Evolutionary conservation across 2,329 filamentous ascomycete genomes (phyloP).

Genomic region (Scedosporium aurantiacum): DNA sequence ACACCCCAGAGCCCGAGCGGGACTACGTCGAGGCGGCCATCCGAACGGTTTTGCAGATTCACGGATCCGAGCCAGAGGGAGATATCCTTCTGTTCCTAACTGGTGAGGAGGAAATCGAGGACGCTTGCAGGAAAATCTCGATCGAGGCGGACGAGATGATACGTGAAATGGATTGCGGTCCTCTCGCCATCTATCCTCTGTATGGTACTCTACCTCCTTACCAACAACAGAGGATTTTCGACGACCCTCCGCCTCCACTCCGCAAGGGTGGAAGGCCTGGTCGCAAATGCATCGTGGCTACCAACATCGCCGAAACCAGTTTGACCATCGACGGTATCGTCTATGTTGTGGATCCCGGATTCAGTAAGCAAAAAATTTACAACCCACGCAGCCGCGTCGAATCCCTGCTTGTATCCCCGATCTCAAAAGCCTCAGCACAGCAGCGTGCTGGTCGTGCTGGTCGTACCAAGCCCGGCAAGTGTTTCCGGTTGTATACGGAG

Average conservation of each 20-base stretch:
- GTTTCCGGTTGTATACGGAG: conserved; percentile 94
- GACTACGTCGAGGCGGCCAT: conserved; percentile 96
- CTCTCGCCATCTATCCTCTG: conserved; percentile 80
- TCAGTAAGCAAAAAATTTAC: conserved; percentile 99
- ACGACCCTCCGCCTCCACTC: conserved; percentile 65
- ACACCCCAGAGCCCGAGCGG: conserved; percentile 88
- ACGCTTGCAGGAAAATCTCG: conserved; percentile 82
- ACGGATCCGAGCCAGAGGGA: conserved; percentile 82
- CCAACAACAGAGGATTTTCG: conserved; percentile 93
- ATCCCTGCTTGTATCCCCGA: conserved; percentile 92
- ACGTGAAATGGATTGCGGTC: conserved; percentile 82
- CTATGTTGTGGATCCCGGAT: conserved; percentile 97
- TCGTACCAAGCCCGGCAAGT: conserved; percentile 96
- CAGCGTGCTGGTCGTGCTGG: conserved; percentile 97
- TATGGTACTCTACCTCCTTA: conserved; percentile 88
- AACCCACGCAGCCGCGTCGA: conserved; percentile 95
- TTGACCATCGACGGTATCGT: conserved; percentile 98
- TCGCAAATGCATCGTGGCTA: conserved; percentile 88
- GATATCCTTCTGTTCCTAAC: conserved; percentile 93
- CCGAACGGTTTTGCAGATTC: conserved; percentile 90
- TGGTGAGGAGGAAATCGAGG: conserved; percentile 97
- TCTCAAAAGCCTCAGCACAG: conserved; percentile 94
- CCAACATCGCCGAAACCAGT: conserved; percentile 95
- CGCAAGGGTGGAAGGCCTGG: conserved; percentile 72
- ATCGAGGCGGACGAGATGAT: conserved; percentile 88